Percentiles rank a stretch among this genome's conserved stretches.
Evolutionary conservation across 2,329 filamentous ascomycete genomes (phyloP).

Genomic region (Sclerotinia trifoliorum): DNA sequence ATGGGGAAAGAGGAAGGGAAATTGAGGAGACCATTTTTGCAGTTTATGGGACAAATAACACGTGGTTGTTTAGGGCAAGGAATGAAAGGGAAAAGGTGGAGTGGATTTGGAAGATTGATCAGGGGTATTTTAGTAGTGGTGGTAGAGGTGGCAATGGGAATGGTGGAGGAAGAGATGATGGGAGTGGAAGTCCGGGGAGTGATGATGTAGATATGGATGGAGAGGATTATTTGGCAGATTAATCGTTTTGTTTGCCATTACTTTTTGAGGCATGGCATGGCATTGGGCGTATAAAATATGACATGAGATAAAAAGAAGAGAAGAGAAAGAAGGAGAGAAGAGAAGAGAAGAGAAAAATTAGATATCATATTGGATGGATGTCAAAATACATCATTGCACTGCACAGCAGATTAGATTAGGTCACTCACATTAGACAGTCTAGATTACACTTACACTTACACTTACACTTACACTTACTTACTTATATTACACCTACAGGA

Average conservation of each 20-base stretch:
- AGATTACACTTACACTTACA: background rate
- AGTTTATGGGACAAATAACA: constrained; percentile 90
- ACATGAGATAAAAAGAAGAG: background rate
- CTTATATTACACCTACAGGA: no score
- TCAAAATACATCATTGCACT: no score
- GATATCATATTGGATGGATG: background rate
- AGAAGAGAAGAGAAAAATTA: background rate
- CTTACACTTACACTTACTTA: background rate
- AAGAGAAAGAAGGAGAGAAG: background rate
- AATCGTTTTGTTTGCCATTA: background rate
- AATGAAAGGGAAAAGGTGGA: constrained; percentile 92
- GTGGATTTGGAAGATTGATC: constrained; percentile 94
- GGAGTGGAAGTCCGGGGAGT: background rate
- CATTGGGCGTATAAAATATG: background rate
- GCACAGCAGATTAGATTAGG: background rate
- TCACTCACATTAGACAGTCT: background rate
- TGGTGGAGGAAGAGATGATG: background rate
- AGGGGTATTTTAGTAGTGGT: constrained; percentile 46
- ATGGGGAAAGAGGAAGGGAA: constrained; percentile 36
- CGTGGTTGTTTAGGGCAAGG: constrained; percentile 87
- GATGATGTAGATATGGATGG: constrained; percentile 7
- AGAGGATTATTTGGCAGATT: constrained; percentile 16
- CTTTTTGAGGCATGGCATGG: background rate
- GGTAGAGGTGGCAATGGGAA: background rate
- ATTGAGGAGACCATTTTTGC: constrained; percentile 67